These are phyloP conservation scores for Astrothelium macrocarpum DNA, from an alignment of 495 filamentous ascomycete species.

Conservation along the genomic window DNA sequence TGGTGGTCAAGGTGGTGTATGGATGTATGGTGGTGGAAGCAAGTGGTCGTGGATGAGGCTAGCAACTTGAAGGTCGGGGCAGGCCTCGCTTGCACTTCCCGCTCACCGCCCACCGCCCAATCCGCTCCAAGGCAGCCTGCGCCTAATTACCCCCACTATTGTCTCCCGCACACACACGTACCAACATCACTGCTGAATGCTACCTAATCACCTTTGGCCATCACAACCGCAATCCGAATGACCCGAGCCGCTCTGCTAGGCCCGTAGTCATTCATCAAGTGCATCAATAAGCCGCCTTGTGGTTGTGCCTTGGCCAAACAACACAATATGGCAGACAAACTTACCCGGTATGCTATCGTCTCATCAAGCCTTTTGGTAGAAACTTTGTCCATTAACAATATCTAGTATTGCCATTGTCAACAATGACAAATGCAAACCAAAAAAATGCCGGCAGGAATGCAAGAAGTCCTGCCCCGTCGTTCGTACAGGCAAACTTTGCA, in stretches of 20 bases:
- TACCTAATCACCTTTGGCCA: too few relatives aligned
- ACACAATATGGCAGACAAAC: constrained; percentile 67
- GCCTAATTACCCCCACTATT: not conserved
- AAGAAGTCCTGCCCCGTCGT: constrained; percentile 99
- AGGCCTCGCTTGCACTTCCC: not conserved
- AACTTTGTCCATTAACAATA: not conserved
- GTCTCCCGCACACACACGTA: constrained; percentile 2
- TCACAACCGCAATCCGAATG: too few relatives aligned
- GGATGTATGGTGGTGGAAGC: not conserved
- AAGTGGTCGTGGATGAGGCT: constrained; percentile 2
- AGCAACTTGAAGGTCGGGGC: not conserved
- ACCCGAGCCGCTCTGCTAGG: too few relatives aligned
- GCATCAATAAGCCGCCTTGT: too few relatives aligned
- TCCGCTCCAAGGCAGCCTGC: not conserved
- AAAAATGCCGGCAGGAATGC: constrained; percentile 82
- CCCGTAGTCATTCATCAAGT: too few relatives aligned
- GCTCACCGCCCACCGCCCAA: not conserved
- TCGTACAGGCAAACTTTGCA: constrained; percentile 92
- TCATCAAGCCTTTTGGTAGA: constrained; percentile 27
- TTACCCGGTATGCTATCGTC: constrained; percentile 50
- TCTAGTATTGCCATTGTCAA: constrained; percentile 93
- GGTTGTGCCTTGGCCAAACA: too few relatives aligned
- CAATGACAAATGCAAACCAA: constrained; percentile 62
- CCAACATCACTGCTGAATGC: too few relatives aligned
- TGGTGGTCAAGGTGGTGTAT: not conserved